Base-by-base conservation (phyloP, 1,139 yeast species). In the Entelexis sorbosivorans region DNA sequence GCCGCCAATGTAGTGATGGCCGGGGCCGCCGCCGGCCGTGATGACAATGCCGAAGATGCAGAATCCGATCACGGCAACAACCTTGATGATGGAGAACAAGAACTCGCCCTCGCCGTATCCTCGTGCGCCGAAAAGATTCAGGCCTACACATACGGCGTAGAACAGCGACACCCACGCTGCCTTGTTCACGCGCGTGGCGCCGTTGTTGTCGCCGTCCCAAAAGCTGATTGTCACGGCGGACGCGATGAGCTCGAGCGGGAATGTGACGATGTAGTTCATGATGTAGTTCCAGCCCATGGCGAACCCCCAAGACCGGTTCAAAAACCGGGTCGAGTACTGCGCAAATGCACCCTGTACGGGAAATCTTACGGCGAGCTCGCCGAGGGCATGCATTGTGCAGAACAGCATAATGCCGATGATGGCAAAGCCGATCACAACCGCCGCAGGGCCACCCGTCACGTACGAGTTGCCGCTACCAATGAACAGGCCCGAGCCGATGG, bases 331-430 rank as follows among this genome's bases (percentile, higher is more conserved):
- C 34, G 86, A 77, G 65, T 80, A 84, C 52, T 82, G 77, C 43
- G 82, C 75, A 66, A 83, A 85, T 1, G 89, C 86, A 60, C 95
- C 95, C 51, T 83, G 73, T 43, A 85, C 79, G 38, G 93, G 89
- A 66, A 81, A 84, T n/a, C 80, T 74, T 38, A 83, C 85, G 45
- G 93, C 87, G 64, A 86, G 65, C 66, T 87, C 96, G 58, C 95
- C 93, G 52, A 87, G 77, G n/a, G 91, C 81, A 64, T 84, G 89
- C 61, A 85, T 81, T 44, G 85, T 82, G 61, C 79, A 76, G 68
- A 78, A 83, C 60, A 87, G 66, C 59, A 86, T 77, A 76, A 82
- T 73, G 9, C 82, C 72, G 44, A 88, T 84, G 56, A 83, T 74
- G 45, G 81, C 67, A 49, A 77, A 76, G 63, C 81, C 85, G 52